Conservation (phyloP, 2,329 filamentous ascomycete genomes). For the Neonectria faginata region DNA sequence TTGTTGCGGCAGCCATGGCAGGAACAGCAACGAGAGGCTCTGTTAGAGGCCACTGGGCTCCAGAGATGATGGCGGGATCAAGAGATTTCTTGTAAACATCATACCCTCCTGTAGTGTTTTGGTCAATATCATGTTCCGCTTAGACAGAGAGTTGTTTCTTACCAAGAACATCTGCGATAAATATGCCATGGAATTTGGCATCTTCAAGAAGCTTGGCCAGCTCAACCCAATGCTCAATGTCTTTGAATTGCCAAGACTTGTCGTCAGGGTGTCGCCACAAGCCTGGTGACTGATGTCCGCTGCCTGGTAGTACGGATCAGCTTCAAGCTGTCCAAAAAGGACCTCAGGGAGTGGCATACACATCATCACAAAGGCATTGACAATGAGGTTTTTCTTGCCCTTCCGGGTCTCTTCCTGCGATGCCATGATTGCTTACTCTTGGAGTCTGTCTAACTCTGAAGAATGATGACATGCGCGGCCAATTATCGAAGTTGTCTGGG, state of each 20-base stretch:
- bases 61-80: constrained; percentile 69
- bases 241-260: constrained; percentile 70
- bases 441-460: constrained; percentile 1
- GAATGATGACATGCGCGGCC: constrained; percentile 2
- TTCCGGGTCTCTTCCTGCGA: constrained; percentile 28
- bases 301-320: constrained; percentile 44
- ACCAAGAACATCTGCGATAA: constrained; percentile 74
- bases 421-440: constrained; percentile 31
- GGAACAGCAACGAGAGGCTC: constrained; percentile 74
- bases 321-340: constrained; percentile 3
- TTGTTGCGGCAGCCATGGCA: constrained; percentile 77
- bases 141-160: constrained; percentile 1
- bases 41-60: constrained; percentile 78
- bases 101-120: constrained; percentile 64
- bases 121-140: background rate
- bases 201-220: constrained; percentile 70
- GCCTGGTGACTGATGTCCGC: constrained; percentile 61
- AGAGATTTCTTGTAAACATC: constrained; percentile 75
- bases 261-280: constrained; percentile 73
- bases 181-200: constrained; percentile 74
- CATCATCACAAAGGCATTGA: constrained; percentile 59
- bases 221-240: constrained; percentile 70
- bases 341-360: constrained; percentile 39
- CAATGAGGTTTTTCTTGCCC: constrained; percentile 54
- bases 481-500: background rate